Percentiles rank a stretch among this genome's conserved stretches.
Evolutionary conservation across 2,329 filamentous ascomycete species (phyloP).

Genomic region (Arthrobotrys iridis): DNA sequence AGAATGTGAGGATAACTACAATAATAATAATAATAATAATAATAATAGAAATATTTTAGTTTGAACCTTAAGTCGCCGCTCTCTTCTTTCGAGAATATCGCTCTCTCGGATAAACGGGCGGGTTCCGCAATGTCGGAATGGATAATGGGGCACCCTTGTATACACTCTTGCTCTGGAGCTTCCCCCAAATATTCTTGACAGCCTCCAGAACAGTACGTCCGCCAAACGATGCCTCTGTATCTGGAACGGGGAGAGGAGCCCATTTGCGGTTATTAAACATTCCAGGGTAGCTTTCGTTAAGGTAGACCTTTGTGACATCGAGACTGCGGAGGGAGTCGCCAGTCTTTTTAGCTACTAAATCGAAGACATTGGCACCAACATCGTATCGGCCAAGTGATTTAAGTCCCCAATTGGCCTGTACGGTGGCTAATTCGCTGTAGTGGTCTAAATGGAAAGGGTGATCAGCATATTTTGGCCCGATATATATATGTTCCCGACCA

Average conservation of each 20-base stretch:
- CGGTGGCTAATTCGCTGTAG: slow-evolving; percentile 75
- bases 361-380: slow-evolving; percentile 76
- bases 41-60: background rate
- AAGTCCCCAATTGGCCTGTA: slow-evolving; percentile 75
- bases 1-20: background rate
- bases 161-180: slow-evolving; percentile 46
- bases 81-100: background rate
- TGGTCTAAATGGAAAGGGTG: slow-evolving; percentile 67
- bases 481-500: too few relatives aligned
- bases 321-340: slow-evolving; percentile 65
- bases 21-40: too few relatives aligned
- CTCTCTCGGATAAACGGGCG: slow-evolving; percentile 37
- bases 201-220: slow-evolving; percentile 59
- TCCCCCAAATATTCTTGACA: slow-evolving; percentile 58
- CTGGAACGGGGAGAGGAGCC: slow-evolving; percentile 60
- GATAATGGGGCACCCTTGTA: slow-evolving; percentile 41
- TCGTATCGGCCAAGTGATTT: slow-evolving; percentile 77
- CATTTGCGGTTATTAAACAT: slow-evolving; percentile 62
- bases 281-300: slow-evolving; percentile 69
- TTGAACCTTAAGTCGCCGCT: background rate
- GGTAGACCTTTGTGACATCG: slow-evolving; percentile 63
- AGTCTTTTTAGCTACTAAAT: slow-evolving; percentile 70
- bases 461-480: too few relatives aligned
- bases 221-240: slow-evolving; percentile 57
- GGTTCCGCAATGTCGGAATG: slow-evolving; percentile 31